phyloP scores from a whole-genome alignment of 768 basidiomycete genomes.

The Pisolithus marmoratus region DNA sequence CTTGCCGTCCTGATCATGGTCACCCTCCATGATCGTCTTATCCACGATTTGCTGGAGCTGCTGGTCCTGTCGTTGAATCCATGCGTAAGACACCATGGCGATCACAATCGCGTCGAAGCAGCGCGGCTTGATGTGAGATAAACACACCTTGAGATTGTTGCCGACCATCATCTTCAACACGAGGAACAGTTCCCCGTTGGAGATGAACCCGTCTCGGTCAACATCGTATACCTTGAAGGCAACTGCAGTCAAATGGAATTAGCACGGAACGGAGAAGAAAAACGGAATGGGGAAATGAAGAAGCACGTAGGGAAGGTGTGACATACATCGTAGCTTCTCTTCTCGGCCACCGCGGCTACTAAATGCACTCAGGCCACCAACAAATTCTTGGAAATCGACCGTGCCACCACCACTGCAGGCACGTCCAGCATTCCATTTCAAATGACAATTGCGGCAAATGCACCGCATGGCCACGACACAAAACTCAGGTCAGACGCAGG shows the following conservation, averaged over 20 bases:
- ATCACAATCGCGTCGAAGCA: neutral
- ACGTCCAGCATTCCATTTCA: neutral
- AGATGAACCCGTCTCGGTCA: constrained; percentile 95
- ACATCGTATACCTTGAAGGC: constrained; percentile 99
- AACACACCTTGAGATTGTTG: constrained; percentile 86
- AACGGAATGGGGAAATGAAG: neutral
- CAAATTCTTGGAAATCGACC: constrained; percentile 99
- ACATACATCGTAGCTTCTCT: constrained; percentile 91
- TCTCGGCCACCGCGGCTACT: constrained; percentile 95
- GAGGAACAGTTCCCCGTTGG: constrained; percentile 96
- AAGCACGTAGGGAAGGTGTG: neutral
- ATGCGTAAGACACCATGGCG: neutral
- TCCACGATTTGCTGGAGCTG: constrained; percentile 99
- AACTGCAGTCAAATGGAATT: constrained; percentile 44
- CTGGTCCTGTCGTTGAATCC: constrained; percentile 61
- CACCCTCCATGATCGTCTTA: constrained; percentile 99
- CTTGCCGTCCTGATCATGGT: constrained; percentile 96
- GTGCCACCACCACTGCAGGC: constrained; percentile 85
- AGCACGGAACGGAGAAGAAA: constrained; percentile 1
- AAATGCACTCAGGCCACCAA: constrained; percentile 95
- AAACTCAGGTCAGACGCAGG: neutral
- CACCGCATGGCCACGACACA: neutral
- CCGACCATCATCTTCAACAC: constrained; percentile 99
- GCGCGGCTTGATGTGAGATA: neutral
- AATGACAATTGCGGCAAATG: neutral